Conservation (phyloP, 2,329 filamentous ascomycete species). For the Lachnellula hyalina region DNA sequence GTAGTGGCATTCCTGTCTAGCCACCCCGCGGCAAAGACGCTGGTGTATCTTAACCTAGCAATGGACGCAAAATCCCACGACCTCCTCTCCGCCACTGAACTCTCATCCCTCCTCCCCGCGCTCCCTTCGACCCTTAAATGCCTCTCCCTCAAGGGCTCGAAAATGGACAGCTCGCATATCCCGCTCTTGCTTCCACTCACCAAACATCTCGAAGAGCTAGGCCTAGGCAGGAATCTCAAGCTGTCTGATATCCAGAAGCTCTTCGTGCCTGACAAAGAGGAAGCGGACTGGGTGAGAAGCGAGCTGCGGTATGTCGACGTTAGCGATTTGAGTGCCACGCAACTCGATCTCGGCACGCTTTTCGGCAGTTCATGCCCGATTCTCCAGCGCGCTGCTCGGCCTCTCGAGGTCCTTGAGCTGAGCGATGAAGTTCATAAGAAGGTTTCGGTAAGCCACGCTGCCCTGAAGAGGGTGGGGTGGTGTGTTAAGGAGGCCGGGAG, state of each 20-base stretch:
- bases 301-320: conserved; percentile 69
- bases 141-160: conserved; percentile 70
- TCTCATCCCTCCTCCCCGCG: conserved; percentile 58
- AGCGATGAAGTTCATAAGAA: conserved; percentile 64
- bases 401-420: conserved; percentile 72
- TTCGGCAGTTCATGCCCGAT: conserved; percentile 49
- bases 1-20: conserved; percentile 66
- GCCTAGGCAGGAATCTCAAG: conserved; percentile 62
- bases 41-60: conserved; percentile 69
- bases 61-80: conserved; percentile 69
- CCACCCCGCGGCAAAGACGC: conserved; percentile 62
- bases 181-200: conserved; percentile 58
- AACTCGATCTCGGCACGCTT: conserved; percentile 52
- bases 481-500: conserved; percentile 41
- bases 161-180: conserved; percentile 61
- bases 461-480: conserved; percentile 6
- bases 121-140: conserved; percentile 65
- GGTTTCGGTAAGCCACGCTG: conserved; percentile 44
- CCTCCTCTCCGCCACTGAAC: conserved; percentile 60
- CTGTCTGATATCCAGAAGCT: conserved; percentile 50
- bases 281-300: conserved; percentile 31
- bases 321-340: conserved; percentile 59
- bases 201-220: conserved; percentile 71
- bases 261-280: conserved; percentile 23
- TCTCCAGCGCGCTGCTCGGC: conserved; percentile 54